phyloP scores from a whole-genome alignment of 371 early-diverging fungal genomes.

The Mortierella sp. region DNA sequence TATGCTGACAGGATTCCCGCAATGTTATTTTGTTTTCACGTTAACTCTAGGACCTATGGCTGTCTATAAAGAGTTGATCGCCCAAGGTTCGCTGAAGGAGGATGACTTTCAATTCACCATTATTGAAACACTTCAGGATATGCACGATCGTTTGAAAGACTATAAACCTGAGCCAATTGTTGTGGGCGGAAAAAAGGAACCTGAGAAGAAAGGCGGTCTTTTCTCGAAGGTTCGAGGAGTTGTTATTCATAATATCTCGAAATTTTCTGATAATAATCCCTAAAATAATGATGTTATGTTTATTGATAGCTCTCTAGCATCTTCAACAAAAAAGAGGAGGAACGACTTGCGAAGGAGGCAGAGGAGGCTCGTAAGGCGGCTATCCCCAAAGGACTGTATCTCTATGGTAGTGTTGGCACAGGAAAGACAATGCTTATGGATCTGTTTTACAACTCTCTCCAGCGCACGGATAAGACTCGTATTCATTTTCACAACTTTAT shows the following conservation, averaged over 20 bases:
- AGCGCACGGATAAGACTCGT: constrained; percentile 80
- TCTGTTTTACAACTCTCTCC: constrained; percentile 85
- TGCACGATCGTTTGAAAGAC: constrained; percentile 63
- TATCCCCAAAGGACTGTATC: constrained; percentile 69
- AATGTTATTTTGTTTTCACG: not conserved
- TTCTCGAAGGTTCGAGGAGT: constrained; percentile 58
- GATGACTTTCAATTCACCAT: constrained; percentile 73
- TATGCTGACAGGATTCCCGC: not conserved
- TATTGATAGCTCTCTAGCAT: constrained; percentile 46
- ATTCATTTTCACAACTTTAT: constrained; percentile 97
- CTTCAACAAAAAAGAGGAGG: constrained; percentile 44
- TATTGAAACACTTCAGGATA: constrained; percentile 65
- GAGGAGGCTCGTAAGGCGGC: constrained; percentile 48
- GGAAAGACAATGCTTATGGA: constrained; percentile 99
- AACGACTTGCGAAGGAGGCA: constrained; percentile 45
- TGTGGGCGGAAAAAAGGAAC: constrained; percentile 7
- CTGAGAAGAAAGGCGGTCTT: constrained; percentile 36
- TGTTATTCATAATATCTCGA: not conserved
- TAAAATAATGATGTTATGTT: too few relatives aligned
- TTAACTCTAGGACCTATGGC: constrained; percentile 48
- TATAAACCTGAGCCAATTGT: constrained; percentile 62
- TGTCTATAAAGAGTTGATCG: constrained; percentile 58
- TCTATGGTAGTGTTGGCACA: constrained; percentile 81
- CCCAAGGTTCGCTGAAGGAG: constrained; percentile 56
- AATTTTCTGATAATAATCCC: not conserved